Conservation (phyloP, 192 early-diverging fungal genomes). For the Coemansia sp. region DNA sequence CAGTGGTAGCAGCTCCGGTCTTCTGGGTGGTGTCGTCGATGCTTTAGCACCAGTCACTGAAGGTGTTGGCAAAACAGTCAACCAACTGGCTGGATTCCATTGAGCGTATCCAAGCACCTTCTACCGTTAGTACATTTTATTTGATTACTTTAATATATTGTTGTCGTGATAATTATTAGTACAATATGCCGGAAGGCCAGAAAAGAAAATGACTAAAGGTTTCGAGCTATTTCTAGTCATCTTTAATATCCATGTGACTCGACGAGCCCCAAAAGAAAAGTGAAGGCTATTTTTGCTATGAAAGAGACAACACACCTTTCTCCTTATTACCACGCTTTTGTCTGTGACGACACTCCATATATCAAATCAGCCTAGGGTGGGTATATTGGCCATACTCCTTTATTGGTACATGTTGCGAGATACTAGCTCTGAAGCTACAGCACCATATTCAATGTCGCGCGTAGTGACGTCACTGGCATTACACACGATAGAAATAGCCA, state of each 20-base stretch:
- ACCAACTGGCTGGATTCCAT: conserved; percentile 15
- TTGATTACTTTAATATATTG: background rate
- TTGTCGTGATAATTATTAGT: background rate
- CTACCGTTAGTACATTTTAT: background rate
- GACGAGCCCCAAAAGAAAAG: too few relatives aligned
- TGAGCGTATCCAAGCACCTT: background rate
- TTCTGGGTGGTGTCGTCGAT: conserved; percentile 25
- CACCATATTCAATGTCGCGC: background rate
- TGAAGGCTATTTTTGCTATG: too few relatives aligned
- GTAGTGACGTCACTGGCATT: background rate
- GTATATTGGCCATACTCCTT: too few relatives aligned
- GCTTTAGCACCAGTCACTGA: conserved; percentile 17
- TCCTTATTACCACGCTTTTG: too few relatives aligned
- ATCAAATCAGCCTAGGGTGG: too few relatives aligned
- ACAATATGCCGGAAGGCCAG: too few relatives aligned
- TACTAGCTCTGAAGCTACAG: background rate
- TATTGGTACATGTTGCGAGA: background rate
- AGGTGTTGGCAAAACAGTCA: conserved; percentile 7
- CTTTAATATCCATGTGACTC: too few relatives aligned
- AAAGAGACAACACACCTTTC: too few relatives aligned
- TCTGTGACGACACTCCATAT: too few relatives aligned
- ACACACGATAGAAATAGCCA: background rate
- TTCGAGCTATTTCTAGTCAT: too few relatives aligned
- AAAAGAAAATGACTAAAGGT: too few relatives aligned
- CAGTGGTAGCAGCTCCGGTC: background rate